phyloP scores from a whole-genome alignment of 306 rosid species.

The Castanospermum australe region DNA sequence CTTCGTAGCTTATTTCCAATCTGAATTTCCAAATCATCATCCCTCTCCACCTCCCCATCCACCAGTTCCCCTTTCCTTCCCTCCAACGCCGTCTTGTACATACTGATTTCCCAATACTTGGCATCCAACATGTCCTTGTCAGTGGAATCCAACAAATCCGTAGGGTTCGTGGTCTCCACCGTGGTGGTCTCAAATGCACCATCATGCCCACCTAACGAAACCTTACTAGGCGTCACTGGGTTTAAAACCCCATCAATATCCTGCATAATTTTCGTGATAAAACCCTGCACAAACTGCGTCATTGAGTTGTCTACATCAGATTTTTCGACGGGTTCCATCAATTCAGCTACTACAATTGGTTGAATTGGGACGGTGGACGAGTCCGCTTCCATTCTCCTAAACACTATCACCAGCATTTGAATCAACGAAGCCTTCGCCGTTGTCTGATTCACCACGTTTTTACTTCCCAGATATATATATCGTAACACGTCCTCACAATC shows the following conservation, averaged over 20 bases:
- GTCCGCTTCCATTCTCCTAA: conserved; percentile 98
- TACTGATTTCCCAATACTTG: conserved; percentile 98
- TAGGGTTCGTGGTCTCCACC: conserved; percentile 87
- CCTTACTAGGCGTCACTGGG: conserved; percentile 57
- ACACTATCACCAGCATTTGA: conserved; percentile 97
- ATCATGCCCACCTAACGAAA: conserved; percentile 66
- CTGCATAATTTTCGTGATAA: conserved; percentile 85
- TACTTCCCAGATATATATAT: conserved; percentile 82
- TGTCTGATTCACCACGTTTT: conserved; percentile 89
- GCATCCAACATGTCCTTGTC: conserved; percentile 99
- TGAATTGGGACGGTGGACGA: conserved; percentile 94
- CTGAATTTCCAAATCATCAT: conserved; percentile 98
- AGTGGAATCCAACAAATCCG: conserved; percentile 94
- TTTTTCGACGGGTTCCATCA: conserved; percentile 91
- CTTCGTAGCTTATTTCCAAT: conserved; percentile 95
- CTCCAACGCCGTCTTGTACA: conserved; percentile 97
- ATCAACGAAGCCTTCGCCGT: conserved; percentile 95
- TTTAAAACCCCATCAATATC: conserved; percentile 95
- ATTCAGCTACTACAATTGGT: conserved; percentile 96
- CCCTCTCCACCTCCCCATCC: conserved; percentile 91
- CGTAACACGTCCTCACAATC: conserved; percentile 92
- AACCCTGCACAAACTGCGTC: conserved; percentile 94
- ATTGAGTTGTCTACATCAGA: conserved; percentile 72
- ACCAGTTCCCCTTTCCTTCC: conserved; percentile 92
- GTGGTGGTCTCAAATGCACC: conserved; percentile 95